phyloP scores from a whole-genome alignment of 1,284 basidiomycete genomes.

The Baeospora myosura region DNA sequence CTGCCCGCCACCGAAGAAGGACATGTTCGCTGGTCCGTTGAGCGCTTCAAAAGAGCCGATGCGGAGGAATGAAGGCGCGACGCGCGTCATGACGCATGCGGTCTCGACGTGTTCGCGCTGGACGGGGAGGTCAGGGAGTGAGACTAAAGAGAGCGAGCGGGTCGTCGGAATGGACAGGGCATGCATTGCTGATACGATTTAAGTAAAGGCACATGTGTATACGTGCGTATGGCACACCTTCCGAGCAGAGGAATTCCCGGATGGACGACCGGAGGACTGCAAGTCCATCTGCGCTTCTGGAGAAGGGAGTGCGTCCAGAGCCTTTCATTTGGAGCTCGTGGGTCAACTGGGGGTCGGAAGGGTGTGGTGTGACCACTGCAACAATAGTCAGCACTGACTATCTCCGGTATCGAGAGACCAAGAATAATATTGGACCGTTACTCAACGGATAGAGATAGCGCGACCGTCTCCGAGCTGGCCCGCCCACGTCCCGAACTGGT shows the following conservation, averaged over 20 bases:
- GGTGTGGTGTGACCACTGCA: constrained; percentile 71
- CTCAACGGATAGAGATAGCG: constrained; percentile 70
- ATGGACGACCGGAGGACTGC: constrained; percentile 90
- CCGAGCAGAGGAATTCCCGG: constrained; percentile 83
- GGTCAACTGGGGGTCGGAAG: constrained; percentile 43
- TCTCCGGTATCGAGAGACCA: constrained; percentile 1
- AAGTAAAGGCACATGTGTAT: constrained; percentile 7
- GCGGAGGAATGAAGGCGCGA: constrained; percentile 87
- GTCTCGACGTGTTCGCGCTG: constrained; percentile 74
- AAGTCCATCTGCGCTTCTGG: constrained; percentile 84
- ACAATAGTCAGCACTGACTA: constrained; percentile 6
- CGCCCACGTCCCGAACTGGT: constrained; percentile 92
- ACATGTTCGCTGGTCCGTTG: constrained; percentile 62
- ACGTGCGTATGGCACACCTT: constrained; percentile 45
- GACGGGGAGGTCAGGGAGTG: constrained; percentile 72
- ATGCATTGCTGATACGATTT: constrained; percentile 62
- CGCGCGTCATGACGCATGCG: constrained; percentile 76
- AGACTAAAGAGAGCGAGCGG: constrained; percentile 77
- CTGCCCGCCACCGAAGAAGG: constrained; percentile 68
- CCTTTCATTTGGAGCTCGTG: constrained; percentile 94
- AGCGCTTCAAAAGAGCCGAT: constrained; percentile 89
- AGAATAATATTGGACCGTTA: not conserved
- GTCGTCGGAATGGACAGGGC: constrained; percentile 87
- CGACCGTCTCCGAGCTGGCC: constrained; percentile 97
- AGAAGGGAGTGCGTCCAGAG: constrained; percentile 90